Evolutionary conservation across 2,329 filamentous ascomycete species (phyloP).

Genomic region (Aspergillus udagawae): DNA sequence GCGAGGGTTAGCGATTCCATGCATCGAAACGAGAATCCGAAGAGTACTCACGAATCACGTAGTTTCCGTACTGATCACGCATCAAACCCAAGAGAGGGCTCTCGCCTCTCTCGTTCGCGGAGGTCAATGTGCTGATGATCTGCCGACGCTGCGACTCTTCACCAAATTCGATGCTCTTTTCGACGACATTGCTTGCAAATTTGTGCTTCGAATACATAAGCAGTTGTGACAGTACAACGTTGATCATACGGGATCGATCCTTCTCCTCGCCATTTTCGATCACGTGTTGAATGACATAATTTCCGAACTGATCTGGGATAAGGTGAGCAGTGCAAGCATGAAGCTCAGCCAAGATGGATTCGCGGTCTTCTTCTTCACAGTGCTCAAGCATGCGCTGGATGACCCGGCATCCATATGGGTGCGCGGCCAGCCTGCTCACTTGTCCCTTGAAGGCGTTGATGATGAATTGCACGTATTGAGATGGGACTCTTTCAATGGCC

Average conservation of each 20-base stretch:
- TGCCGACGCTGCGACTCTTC: conserved; percentile 63
- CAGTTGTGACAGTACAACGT: conserved; percentile 67
- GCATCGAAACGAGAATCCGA: background rate
- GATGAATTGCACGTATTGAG: conserved; percentile 77
- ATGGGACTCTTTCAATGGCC: conserved; percentile 75
- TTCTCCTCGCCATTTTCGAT: conserved; percentile 71
- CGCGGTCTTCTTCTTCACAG: conserved; percentile 67
- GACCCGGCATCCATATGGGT: conserved; percentile 86
- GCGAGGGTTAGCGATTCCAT: conserved; percentile 22
- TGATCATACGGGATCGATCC: conserved; percentile 69
- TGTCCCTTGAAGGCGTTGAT: conserved; percentile 74
- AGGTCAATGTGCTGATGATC: conserved; percentile 63
- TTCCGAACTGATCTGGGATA: conserved; percentile 85
- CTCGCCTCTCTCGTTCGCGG: conserved; percentile 59
- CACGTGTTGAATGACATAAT: conserved; percentile 93
- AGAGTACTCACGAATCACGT: conserved; percentile 79
- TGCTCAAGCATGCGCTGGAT: conserved; percentile 88
- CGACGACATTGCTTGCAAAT: conserved; percentile 94
- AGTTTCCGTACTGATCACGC: conserved; percentile 91
- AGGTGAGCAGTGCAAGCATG: conserved; percentile 67
- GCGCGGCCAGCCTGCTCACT: conserved; percentile 68
- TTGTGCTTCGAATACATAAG: conserved; percentile 86
- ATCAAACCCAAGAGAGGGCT: conserved; percentile 72
- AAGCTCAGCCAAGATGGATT: conserved; percentile 71
- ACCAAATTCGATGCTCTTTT: conserved; percentile 78